Conservation (phyloP, 169 alveolate genomes). For the Nephromyces sp. region DNA sequence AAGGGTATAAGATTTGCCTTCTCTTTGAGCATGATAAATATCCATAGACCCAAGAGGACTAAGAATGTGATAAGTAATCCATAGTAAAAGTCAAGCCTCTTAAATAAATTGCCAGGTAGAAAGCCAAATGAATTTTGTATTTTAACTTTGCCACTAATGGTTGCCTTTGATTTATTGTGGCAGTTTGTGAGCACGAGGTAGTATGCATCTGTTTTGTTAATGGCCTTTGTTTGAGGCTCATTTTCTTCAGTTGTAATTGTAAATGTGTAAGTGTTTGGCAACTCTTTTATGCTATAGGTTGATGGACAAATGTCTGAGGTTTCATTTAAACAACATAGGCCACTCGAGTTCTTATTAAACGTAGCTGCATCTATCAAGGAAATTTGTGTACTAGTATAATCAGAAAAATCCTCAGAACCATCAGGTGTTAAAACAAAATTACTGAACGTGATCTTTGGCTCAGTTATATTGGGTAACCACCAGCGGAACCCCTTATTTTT, state of each 20-base stretch:
- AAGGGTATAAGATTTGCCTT: not conserved
- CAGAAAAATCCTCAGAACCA: no score
- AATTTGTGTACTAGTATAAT: no score
- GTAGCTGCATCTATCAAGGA: no score
- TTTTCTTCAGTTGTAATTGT: not conserved
- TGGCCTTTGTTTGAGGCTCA: not conserved
- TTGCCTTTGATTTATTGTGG: not conserved
- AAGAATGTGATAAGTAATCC: not conserved
- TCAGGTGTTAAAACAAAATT: not conserved
- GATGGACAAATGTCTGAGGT: not conserved
- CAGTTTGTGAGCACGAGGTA: not conserved
- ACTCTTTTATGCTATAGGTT: not conserved
- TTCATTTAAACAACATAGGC: not conserved
- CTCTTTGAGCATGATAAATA: not conserved
- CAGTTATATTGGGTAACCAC: not conserved
- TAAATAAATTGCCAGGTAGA: not conserved
- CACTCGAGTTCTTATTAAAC: no score
- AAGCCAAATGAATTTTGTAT: conserved; percentile 4
- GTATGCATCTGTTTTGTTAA: not conserved
- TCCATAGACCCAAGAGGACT: conserved; percentile 1
- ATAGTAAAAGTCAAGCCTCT: not conserved
- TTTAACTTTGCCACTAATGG: not conserved
- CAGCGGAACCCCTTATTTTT: not conserved
- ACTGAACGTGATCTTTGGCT: not conserved
- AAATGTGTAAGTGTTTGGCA: not conserved